phyloP scores from a whole-genome alignment of 495 filamentous ascomycete genomes.

The Lasiosphaeria ovina region DNA sequence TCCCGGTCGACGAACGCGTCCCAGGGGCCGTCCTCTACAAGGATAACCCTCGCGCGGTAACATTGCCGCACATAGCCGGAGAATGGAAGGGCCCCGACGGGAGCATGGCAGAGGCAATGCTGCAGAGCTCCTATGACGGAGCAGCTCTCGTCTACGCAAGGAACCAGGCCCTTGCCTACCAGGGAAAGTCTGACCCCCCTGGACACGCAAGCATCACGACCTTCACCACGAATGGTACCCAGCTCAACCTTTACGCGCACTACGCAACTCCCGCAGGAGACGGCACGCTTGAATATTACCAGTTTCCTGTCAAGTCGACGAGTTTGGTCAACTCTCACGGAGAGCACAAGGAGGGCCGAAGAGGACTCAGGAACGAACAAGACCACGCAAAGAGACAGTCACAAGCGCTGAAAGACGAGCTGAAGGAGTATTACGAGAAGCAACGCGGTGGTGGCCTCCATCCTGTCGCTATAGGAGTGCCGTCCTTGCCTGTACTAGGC shows the following conservation, averaged over 20 bases:
- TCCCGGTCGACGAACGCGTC: constrained; percentile 30
- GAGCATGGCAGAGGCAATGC: constrained; percentile 26
- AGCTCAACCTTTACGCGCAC: constrained; percentile 34
- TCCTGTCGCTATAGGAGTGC: constrained; percentile 19
- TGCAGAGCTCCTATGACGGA: too few species aligned
- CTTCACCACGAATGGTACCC: constrained; percentile 35
- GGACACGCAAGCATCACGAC: constrained; percentile 31
- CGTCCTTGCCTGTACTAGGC: constrained; percentile 22
- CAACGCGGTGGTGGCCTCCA: constrained; percentile 6
- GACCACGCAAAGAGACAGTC: constrained; percentile 20
- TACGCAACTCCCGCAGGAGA: constrained; percentile 26
- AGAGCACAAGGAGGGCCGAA: constrained; percentile 23
- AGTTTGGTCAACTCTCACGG: constrained; percentile 21
- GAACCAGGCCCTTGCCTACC: too few species aligned
- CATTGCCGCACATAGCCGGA: constrained; percentile 32
- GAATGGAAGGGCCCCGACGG: too few species aligned
- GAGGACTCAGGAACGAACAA: constrained; percentile 16
- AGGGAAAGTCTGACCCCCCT: constrained; percentile 22
- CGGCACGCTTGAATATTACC: constrained; percentile 33
- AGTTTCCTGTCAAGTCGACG: constrained; percentile 24
- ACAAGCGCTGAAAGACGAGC: constrained; percentile 27
- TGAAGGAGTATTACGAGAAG: constrained; percentile 13
- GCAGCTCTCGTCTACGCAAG: too few species aligned
- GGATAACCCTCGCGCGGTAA: constrained; percentile 26
- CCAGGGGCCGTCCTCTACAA: constrained; percentile 24